These are phyloP conservation scores for Alternaria sp. DNA, from an alignment of 2,329 filamentous ascomycete genomes.

Conservation along the genomic window DNA sequence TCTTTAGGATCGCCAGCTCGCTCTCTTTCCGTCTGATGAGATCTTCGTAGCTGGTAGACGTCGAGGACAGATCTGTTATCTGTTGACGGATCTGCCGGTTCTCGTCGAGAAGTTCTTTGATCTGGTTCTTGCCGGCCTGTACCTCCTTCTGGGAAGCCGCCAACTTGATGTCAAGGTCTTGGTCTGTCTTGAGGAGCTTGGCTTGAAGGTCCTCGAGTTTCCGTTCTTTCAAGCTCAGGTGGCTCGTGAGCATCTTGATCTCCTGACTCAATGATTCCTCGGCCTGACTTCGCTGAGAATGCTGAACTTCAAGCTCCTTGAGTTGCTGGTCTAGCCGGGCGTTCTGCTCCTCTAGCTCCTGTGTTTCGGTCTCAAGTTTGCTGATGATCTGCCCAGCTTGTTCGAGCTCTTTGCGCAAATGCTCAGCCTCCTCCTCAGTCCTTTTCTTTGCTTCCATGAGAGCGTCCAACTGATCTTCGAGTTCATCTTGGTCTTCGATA, in stretches of 20 bases:
- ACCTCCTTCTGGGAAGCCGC: conserved; percentile 81
- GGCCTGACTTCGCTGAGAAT: conserved; percentile 76
- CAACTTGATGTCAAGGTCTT: conserved; percentile 88
- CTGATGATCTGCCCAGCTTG: conserved; percentile 89
- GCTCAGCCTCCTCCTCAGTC: conserved; percentile 83
- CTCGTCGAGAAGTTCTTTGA: conserved; percentile 79
- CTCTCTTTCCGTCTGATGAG: conserved; percentile 93
- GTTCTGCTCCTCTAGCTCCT: conserved; percentile 72
- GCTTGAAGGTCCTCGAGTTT: conserved; percentile 88
- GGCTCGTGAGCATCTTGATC: conserved; percentile 89
- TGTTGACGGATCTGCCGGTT: conserved; percentile 85
- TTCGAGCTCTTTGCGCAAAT: conserved; percentile 82
- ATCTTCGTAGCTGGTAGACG: conserved; percentile 94
- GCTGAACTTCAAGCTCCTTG: conserved; percentile 72
- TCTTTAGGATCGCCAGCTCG: conserved; percentile 83
- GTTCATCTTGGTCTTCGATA: conserved; percentile 89
- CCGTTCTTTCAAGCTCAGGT: conserved; percentile 85
- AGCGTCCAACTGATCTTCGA: conserved; percentile 92
- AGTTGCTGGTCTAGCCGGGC: conserved; percentile 75
- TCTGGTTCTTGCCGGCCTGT: conserved; percentile 73
- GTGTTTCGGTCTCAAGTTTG: conserved; percentile 86
- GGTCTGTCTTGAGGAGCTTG: conserved; percentile 83
- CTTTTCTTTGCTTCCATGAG: conserved; percentile 88
- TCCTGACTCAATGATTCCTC: conserved; percentile 82
- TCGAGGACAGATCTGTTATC: conserved; percentile 84